These are phyloP conservation scores for Hymenoscyphus occultus DNA, from an alignment of 2,329 filamentous ascomycete genomes.

Conservation along the genomic window DNA sequence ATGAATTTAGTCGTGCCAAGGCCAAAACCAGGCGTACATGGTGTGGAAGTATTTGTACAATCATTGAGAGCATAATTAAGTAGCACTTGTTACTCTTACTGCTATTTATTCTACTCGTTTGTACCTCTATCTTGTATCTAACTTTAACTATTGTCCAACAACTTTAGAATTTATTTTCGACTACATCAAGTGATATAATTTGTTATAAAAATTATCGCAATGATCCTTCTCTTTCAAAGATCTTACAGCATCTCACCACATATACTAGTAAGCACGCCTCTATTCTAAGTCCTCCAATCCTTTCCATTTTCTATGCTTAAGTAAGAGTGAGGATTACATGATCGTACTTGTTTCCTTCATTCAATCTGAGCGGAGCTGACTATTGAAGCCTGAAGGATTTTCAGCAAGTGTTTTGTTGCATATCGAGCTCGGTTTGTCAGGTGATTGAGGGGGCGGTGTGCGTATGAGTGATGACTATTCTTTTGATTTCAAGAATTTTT, in stretches of 20 bases:
- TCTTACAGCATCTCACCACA: not conserved
- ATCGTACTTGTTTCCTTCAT: not conserved
- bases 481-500: not conserved
- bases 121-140: too few relatives aligned
- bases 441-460: conserved; percentile 3
- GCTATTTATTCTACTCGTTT: too few relatives aligned
- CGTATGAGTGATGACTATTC: not conserved
- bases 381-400: not conserved
- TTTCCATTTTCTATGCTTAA: not conserved
- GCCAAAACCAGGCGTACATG: too few relatives aligned
- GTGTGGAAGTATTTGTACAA: too few relatives aligned
- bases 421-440: not conserved
- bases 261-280: not conserved
- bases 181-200: too few relatives aligned
- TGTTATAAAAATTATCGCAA: too few relatives aligned
- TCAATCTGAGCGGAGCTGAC: not conserved
- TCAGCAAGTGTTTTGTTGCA: not conserved
- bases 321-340: not conserved
- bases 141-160: too few relatives aligned
- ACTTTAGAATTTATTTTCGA: too few relatives aligned
- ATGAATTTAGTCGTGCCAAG: too few relatives aligned
- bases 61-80: too few relatives aligned
- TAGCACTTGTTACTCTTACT: too few relatives aligned
- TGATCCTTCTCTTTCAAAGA: too few relatives aligned
- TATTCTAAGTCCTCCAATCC: not conserved